Conservation (phyloP, 1,284 basidiomycete species). For the Mycena citricolor region DNA sequence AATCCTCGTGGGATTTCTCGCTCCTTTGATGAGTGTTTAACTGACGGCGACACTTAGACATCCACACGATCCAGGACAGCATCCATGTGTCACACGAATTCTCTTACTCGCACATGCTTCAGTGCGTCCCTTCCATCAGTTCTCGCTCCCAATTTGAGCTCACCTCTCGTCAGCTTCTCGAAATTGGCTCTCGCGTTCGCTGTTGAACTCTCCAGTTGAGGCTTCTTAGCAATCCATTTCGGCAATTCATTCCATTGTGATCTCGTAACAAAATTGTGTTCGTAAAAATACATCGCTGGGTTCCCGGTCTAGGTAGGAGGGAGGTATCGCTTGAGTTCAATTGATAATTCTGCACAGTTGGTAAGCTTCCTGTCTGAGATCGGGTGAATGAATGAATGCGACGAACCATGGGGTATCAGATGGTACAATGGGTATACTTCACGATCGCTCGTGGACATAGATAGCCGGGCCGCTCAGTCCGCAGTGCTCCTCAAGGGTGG, state of each 20-base stretch:
- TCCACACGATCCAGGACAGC: slow-evolving; percentile 50
- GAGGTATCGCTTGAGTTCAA: too few relatives aligned
- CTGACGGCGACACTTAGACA: slow-evolving; percentile 42
- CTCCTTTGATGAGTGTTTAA: slow-evolving; percentile 41
- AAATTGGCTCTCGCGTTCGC: slow-evolving; percentile 85
- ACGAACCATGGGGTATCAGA: slow-evolving; percentile 9
- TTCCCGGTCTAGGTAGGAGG: too few relatives aligned
- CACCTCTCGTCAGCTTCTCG: slow-evolving; percentile 51
- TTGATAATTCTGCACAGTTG: too few relatives aligned
- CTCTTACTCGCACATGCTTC: slow-evolving; percentile 76
- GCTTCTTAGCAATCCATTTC: background rate
- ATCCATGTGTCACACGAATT: slow-evolving; percentile 86
- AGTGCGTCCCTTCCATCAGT: slow-evolving; percentile 36
- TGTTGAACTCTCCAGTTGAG: slow-evolving; percentile 57
- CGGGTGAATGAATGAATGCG: slow-evolving; percentile 17
- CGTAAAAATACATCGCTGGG: slow-evolving; percentile 16
- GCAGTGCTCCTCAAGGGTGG: slow-evolving; percentile 18
- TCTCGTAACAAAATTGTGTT: slow-evolving; percentile 4
- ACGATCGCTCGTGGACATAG: too few relatives aligned
- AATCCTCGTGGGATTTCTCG: slow-evolving; percentile 39
- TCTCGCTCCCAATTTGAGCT: background rate
- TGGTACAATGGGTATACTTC: background rate
- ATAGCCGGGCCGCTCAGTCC: slow-evolving; percentile 7
- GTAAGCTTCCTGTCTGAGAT: too few relatives aligned
- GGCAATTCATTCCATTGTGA: slow-evolving; percentile 2